Conservation (phyloP, 139 green algal species). For the Pseudopediastrum boryanum region DNA sequence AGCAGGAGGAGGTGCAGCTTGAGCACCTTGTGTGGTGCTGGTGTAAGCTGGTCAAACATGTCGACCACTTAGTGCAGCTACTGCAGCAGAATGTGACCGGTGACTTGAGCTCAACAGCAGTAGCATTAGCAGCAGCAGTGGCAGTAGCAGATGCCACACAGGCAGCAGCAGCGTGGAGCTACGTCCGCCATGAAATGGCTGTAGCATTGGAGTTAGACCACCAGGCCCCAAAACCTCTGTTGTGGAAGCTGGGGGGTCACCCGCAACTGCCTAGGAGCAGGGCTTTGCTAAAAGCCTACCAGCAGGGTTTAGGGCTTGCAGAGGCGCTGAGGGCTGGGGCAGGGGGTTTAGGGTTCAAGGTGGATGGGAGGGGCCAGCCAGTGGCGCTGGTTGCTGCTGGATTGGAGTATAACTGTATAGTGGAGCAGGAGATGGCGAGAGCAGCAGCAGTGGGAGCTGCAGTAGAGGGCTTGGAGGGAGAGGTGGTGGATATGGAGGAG, state of each 20-base stretch:
- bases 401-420: constrained; percentile 41
- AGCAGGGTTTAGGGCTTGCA: constrained; percentile 28
- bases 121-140: no score
- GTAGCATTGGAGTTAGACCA: constrained; percentile 45
- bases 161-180: constrained; percentile 14
- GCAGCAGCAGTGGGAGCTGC: neutral
- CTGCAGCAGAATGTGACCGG: neutral
- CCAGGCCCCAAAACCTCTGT: constrained; percentile 62
- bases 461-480: neutral
- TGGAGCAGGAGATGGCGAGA: constrained; percentile 22
- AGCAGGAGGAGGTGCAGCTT: constrained; percentile 29
- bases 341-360: constrained; percentile 33
- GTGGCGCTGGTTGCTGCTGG: constrained; percentile 37
- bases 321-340: constrained; percentile 30
- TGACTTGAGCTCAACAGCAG: neutral
- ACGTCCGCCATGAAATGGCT: constrained; percentile 28
- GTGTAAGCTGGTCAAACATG: constrained; percentile 55
- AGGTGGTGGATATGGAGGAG: neutral
- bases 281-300: constrained; percentile 35
- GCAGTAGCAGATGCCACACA: neutral
- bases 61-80: constrained; percentile 39
- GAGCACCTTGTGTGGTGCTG: constrained; percentile 67
- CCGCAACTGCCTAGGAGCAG: constrained; percentile 64
- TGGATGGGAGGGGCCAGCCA: constrained; percentile 40
- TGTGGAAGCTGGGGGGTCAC: constrained; percentile 81